These are phyloP conservation scores for Pinus tabuliformis DNA, from an alignment of 75 land plant genomes.

Conservation along the genomic window DNA sequence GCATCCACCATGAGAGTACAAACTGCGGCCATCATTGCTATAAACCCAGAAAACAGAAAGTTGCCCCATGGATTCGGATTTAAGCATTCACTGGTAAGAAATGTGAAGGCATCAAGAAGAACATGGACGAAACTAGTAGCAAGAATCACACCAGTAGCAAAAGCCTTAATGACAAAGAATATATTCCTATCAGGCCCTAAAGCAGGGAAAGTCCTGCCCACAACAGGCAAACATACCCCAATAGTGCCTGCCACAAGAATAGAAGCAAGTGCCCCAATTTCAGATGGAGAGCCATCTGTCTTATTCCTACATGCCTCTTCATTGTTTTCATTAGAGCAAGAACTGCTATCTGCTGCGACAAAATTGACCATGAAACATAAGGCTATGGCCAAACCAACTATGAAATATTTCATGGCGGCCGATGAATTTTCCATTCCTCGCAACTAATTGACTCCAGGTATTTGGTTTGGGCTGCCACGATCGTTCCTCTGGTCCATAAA, in stretches of 20 bases:
- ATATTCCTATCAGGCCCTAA: conserved; percentile 27
- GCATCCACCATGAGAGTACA: conserved; percentile 47
- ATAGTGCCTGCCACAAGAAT: conserved; percentile 37
- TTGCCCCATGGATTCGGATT: conserved; percentile 31
- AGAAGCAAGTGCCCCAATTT: conserved; percentile 28
- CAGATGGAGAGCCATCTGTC: conserved; percentile 22
- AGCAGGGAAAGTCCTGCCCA: conserved; percentile 12
- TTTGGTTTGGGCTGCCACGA: too few relatives aligned
- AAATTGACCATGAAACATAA: too few relatives aligned
- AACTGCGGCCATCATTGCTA: conserved; percentile 59
- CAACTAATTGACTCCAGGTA: too few relatives aligned
- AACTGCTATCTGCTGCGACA: too few relatives aligned
- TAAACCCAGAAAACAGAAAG: conserved; percentile 60
- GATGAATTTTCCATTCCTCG: too few relatives aligned
- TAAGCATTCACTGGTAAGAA: conserved; percentile 33
- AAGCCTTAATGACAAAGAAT: conserved; percentile 50
- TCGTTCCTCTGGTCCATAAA: too few relatives aligned
- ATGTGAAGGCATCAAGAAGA: conserved; percentile 42
- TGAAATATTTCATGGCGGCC: too few relatives aligned
- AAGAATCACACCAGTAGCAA: conserved; percentile 64
- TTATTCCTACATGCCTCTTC: conserved; percentile 11
- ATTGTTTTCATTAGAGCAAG: too few relatives aligned
- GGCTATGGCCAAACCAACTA: too few relatives aligned
- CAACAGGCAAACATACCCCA: conserved; percentile 45
- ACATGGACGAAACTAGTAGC: conserved; percentile 63